These are phyloP conservation scores for Candida wancherniae DNA, from an alignment of 805 yeast genomes.

Conservation along the genomic window DNA sequence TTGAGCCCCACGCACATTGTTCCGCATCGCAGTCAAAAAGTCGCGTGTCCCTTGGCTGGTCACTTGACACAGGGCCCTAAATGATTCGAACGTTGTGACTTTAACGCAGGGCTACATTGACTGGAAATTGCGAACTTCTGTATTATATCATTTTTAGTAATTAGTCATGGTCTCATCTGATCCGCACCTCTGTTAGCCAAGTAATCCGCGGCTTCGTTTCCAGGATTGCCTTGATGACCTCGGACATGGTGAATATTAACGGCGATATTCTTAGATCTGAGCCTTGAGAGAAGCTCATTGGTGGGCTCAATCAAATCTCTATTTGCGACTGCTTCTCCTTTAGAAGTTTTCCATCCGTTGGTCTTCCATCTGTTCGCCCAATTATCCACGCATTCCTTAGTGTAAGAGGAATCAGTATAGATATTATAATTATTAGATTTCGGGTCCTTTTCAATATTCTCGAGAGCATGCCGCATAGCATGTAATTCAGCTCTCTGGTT, in stretches of 20 bases:
- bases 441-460: slow-evolving; percentile 32
- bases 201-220: slow-evolving; percentile 74
- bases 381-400: slow-evolving; percentile 48
- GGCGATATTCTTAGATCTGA: slow-evolving; percentile 36
- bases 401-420: slow-evolving; percentile 67
- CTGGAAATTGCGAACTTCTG: too few species aligned
- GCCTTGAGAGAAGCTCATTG: slow-evolving; percentile 21
- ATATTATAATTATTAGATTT: slow-evolving; percentile 35
- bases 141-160: too few species aligned
- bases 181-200: slow-evolving; percentile 67
- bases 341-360: slow-evolving; percentile 49
- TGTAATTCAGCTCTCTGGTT: slow-evolving; percentile 77
- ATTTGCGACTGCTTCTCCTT: slow-evolving; percentile 47
- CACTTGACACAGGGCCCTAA: too few species aligned
- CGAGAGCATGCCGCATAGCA: slow-evolving; percentile 59
- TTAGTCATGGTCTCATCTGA: slow-evolving; percentile 1
- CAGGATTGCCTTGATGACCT: slow-evolving; percentile 67
- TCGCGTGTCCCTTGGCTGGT: too few species aligned
- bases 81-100: too few species aligned
- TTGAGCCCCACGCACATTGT: too few species aligned
- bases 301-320: slow-evolving; percentile 43
- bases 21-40: too few species aligned
- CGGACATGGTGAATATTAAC: slow-evolving; percentile 56
- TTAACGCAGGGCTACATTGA: too few species aligned
- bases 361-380: slow-evolving; percentile 57